Base-by-base conservation (phyloP, 208 protist species). In the Entamoeba moshkovskii region DNA sequence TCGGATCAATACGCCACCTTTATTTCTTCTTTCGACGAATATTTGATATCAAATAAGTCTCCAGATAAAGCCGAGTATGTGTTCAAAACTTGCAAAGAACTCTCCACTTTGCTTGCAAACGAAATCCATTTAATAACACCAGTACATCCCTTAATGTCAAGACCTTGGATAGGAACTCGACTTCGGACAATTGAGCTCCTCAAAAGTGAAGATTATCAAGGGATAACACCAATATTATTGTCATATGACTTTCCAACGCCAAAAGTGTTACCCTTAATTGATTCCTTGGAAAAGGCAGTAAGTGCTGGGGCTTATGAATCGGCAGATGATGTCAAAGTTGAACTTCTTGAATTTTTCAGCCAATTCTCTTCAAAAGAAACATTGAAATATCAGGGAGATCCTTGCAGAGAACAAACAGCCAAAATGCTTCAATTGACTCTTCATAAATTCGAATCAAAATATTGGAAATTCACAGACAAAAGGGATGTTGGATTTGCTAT, bases 401-500 rank as follows among this genome's bases (percentile, higher is more conserved):
- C 33, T 33, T 38, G 33, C 8, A 29, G 59, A 29, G 29, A 85
- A 85, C 29, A 42, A 38, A 85, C 59, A 8, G 33, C 59, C 8
- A 85, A 85, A 38, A 85, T 85, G 59, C n/a, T 85, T 33, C 59
- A 85, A 38, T 85, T 38, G 25, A 85, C 59, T 13, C 33, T 85
- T 29, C 59, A 85, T 38, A 85, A 85, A 85, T 85, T 42, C 25
- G 59, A 85, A 38, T 85, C 59, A 1, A 85, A 85, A 38, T 85
- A 85, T 85, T 85, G 59, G 59, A 85, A 85, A 85, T 85, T 85
- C n/a, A 85, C 13, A 85, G 59, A 85, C 25, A 85, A 85, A 85
- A 29, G 59, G 13, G 59, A 85, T 85, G 59, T 85, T 85, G 59
- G 59, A 38, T 85, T 38, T 29, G 18, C 59, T 13, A 33, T 85